Evolutionary conservation across 805 yeast species (phyloP).

Genomic region (Metschnikowia lunata): DNA sequence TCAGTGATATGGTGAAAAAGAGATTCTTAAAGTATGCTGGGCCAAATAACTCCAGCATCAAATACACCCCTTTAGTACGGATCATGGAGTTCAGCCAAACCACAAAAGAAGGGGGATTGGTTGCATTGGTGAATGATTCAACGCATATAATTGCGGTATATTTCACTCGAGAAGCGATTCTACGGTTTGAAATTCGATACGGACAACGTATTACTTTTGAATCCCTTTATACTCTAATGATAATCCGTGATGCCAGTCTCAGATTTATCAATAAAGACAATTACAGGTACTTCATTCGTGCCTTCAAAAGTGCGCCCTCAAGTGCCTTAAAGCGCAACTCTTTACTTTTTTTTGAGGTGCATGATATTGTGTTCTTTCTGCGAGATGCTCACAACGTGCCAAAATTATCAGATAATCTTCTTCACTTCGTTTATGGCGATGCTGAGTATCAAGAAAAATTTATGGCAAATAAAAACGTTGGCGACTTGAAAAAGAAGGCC

Average conservation of each 20-base stretch:
- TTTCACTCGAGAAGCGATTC: conserved; percentile 26
- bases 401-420: conserved; percentile 16
- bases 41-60: conserved; percentile 7
- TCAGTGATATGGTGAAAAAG: conserved; percentile 11
- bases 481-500: not conserved
- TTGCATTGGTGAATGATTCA: conserved; percentile 31
- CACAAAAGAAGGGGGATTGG: conserved; percentile 22
- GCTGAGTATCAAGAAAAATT: conserved; percentile 10
- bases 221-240: conserved; percentile 24
- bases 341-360: conserved; percentile 26
- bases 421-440: conserved; percentile 24
- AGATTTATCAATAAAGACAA: conserved; percentile 16
- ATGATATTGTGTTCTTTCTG: conserved; percentile 28
- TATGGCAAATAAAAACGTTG: not conserved
- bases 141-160: conserved; percentile 27
- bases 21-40: conserved; percentile 13
- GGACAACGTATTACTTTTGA: conserved; percentile 32
- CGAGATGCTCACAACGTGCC: conserved; percentile 27
- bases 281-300: not conserved
- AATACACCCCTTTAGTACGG: conserved; percentile 25
- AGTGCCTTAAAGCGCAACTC: conserved; percentile 6
- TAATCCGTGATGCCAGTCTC: conserved; percentile 26
- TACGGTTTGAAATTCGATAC: conserved; percentile 27
- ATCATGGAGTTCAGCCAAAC: conserved; percentile 23
- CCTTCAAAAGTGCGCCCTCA: not conserved